Percentiles rank a stretch among this genome's conserved stretches.
These are phyloP conservation scores for Teunomyces panamensis DNA, from an alignment of 805 yeast species.

Conservation along the genomic window DNA sequence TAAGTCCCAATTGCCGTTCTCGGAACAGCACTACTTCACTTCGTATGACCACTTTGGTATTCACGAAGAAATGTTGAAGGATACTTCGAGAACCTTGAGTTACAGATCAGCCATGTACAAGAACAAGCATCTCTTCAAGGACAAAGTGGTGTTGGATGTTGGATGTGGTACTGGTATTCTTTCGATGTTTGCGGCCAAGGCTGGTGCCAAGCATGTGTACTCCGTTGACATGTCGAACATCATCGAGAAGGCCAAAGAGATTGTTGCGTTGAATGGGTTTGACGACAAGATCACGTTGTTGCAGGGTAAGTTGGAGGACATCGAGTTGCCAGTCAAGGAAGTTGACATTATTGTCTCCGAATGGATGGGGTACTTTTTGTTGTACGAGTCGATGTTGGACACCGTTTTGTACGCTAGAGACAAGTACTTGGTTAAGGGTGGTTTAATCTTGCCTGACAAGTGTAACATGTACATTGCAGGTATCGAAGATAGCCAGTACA, in stretches of 20 bases:
- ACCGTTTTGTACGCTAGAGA: slow-evolving; percentile 95
- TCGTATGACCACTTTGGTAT: slow-evolving; percentile 97
- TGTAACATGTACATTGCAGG: slow-evolving; percentile 88
- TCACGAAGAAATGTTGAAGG: slow-evolving; percentile 98
- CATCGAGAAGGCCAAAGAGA: slow-evolving; percentile 92
- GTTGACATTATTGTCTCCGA: slow-evolving; percentile 96
- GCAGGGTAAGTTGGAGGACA: slow-evolving; percentile 93
- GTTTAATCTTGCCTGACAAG: slow-evolving; percentile 92
- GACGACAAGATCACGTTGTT: slow-evolving; percentile 81
- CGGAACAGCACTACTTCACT: slow-evolving; percentile 90
- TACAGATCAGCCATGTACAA: slow-evolving; percentile 90
- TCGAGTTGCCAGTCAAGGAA: slow-evolving; percentile 74
- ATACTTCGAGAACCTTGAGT: slow-evolving; percentile 84
- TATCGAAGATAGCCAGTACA: slow-evolving; percentile 89
- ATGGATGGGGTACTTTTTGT: slow-evolving; percentile 98
- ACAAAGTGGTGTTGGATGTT: slow-evolving; percentile 91
- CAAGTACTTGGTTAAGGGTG: slow-evolving; percentile 75
- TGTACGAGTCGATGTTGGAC: slow-evolving; percentile 97
- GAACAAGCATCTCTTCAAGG: slow-evolving; percentile 86
- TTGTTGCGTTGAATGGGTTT: slow-evolving; percentile 79
- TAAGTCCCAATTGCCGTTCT: slow-evolving; percentile 57
- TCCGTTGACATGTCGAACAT: slow-evolving; percentile 97
- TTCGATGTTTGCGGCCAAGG: slow-evolving; percentile 96
- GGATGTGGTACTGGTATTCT: slow-evolving; percentile 99
- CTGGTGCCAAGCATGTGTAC: slow-evolving; percentile 98